These are phyloP conservation scores for Orbilia oligospora DNA, from an alignment of 2,329 filamentous ascomycete species.

Conservation along the genomic window DNA sequence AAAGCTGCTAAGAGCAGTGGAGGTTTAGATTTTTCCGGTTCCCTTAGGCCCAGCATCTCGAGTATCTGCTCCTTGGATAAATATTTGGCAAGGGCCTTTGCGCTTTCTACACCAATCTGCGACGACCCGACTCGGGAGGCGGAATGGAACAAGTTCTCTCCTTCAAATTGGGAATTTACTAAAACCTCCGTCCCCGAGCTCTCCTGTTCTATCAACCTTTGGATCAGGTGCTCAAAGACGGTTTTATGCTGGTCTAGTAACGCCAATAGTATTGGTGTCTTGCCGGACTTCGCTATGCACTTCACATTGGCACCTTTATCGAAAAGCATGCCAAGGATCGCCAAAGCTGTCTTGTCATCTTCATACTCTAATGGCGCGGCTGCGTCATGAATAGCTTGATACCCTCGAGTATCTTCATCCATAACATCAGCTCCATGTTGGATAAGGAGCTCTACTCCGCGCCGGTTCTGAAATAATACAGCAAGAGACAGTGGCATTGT, in stretches of 20 bases:
- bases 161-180: constrained; percentile 14
- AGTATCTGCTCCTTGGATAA: constrained; percentile 35
- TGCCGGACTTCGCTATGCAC: constrained; percentile 35
- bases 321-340: constrained; percentile 32
- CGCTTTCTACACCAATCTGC: constrained; percentile 4
- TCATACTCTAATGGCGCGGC: constrained; percentile 20
- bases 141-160: constrained; percentile 45
- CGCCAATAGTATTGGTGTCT: constrained; percentile 33
- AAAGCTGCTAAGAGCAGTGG: constrained; percentile 37
- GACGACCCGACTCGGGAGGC: background rate
- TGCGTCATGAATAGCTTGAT: constrained; percentile 46
- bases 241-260: constrained; percentile 18
- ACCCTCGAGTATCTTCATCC: constrained; percentile 38
- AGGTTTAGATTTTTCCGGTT: constrained; percentile 21
- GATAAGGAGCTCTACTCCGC: constrained; percentile 57
- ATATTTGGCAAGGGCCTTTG: constrained; percentile 25
- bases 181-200: constrained; percentile 15
- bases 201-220: constrained; percentile 19
- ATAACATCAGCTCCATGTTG: constrained; percentile 53
- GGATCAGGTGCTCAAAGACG: constrained; percentile 28
- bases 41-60: constrained; percentile 20
- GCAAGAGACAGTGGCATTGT: constrained; percentile 57
- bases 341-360: constrained; percentile 45
- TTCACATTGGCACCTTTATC: constrained; percentile 39
- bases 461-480: constrained; percentile 54